Evolutionary conservation across 345 rosid genomes (phyloP), one percentile per base, ranked within the genome.

Genomic region (Brassica nigra): DNA sequence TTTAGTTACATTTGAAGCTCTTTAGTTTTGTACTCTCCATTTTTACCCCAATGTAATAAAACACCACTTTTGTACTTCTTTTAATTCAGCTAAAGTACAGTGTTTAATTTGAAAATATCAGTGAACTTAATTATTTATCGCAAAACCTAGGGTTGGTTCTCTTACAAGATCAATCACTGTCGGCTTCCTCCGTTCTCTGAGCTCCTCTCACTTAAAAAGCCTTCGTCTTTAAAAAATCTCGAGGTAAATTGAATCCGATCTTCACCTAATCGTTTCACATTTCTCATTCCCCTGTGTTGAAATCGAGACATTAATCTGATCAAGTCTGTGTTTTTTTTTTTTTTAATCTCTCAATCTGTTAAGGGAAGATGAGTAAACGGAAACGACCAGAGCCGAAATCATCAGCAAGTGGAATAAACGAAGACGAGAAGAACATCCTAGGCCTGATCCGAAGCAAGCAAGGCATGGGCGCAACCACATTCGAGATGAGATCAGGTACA

Each of bases 381-480:
- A 89, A 87, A 79, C 86, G 84, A 8, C 82, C 88, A 1, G 95
- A 83, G 18, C 27, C 82, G 2, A 76, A 72, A 36, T 80, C 86
- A 15, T 68, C 83, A 11, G 27, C 75, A 20, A 74, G 69, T 42
- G 74, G 84, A 44, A 72, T 86, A 65, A 84, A 89, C 14, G 89
- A 86, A 37, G 87, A 90, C 11, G 96, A 93, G 81, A 82, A 74
- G 23, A 66, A 36, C 6, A 61, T 91, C 29, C 85, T 83, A 10
- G 76, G 82, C 27, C 14, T 81, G 11, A 91, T 95, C 42, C 80
- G 71, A 54, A 81, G 85, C 83, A 91, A 88, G 75, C 68, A 88
- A 86, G 89, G 84, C 33, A 82, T 80, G 83, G 95, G 98, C 0
- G 89, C 89, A 1, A 90, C 89, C 73, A 69, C 65, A 2, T 23